Percentiles rank a stretch among this genome's conserved stretches.
Evolutionary conservation across 805 yeast genomes (phyloP).

Genomic region (Grigorovia humatica): DNA sequence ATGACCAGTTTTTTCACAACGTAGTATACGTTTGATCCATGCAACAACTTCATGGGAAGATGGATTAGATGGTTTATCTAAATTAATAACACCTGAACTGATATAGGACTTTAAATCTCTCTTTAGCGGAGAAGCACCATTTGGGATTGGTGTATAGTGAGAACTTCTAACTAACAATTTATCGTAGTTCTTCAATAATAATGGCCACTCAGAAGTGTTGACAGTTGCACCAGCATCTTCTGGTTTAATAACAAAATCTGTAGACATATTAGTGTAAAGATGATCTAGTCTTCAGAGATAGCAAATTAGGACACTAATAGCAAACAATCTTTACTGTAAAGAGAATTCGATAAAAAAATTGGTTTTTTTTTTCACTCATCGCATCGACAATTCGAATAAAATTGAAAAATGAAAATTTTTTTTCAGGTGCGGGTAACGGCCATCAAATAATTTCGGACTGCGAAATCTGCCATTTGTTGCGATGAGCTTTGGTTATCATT

Average conservation of each 20-base stretch:
- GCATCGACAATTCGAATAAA: not conserved
- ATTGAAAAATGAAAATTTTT: too few relatives aligned
- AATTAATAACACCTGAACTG: conserved; percentile 90
- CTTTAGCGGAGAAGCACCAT: conserved; percentile 89
- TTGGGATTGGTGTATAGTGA: conserved; percentile 94
- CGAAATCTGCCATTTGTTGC: too few relatives aligned
- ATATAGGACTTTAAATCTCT: conserved; percentile 86
- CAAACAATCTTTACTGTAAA: not conserved
- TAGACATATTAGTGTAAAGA: conserved; percentile 36
- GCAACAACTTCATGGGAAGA: conserved; percentile 99
- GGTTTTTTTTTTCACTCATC: not conserved
- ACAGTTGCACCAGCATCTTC: conserved; percentile 66
- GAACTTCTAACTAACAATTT: conserved; percentile 89
- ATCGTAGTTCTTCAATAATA: conserved; percentile 87
- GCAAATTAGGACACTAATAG: not conserved
- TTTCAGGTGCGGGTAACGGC: not conserved
- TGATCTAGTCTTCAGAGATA: not conserved
- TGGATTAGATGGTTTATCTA: conserved; percentile 97
- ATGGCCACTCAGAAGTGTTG: conserved; percentile 93
- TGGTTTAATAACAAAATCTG: conserved; percentile 78
- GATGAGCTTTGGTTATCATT: not conserved
- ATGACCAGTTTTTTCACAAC: conserved; percentile 97
- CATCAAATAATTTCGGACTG: too few relatives aligned
- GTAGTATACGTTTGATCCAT: conserved; percentile 92
- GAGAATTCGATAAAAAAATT: not conserved